phyloP scores from a whole-genome alignment of 495 filamentous ascomycete genomes.

The Aspergillus bridgeri region DNA sequence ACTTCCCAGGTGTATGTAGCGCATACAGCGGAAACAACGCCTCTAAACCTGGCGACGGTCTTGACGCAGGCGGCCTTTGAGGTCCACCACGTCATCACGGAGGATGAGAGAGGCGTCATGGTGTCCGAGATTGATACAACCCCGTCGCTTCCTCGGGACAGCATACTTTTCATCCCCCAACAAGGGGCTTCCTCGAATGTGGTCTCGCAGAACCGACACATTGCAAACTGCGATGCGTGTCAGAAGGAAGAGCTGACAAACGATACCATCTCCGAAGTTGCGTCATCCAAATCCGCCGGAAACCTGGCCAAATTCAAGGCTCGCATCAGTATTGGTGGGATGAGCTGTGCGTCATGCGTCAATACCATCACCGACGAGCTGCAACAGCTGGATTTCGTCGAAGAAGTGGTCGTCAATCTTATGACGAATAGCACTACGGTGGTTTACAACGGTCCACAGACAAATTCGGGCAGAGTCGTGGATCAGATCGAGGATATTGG shows the following conservation, averaged over 20 bases:
- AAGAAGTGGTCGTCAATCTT: conserved; percentile 54
- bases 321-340: conserved; percentile 54
- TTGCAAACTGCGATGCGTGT: conserved; percentile 51
- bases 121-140: conserved; percentile 35
- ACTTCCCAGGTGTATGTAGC: conserved; percentile 43
- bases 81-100: conserved; percentile 44
- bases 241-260: conserved; percentile 22
- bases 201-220: conserved; percentile 25
- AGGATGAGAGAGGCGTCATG: conserved; percentile 25
- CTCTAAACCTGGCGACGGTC: conserved; percentile 34
- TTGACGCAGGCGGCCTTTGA: conserved; percentile 51
- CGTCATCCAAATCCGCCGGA: neutral
- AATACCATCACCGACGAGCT: conserved; percentile 51
- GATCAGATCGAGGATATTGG: conserved; percentile 53
- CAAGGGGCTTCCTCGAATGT: conserved; percentile 18
- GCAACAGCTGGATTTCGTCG: conserved; percentile 47
- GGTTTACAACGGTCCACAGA: conserved; percentile 38
- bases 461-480: conserved; percentile 41
- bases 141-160: conserved; percentile 29
- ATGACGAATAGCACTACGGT: conserved; percentile 57
- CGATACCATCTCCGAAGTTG: neutral
- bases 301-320: conserved; percentile 35
- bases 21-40: conserved; percentile 28
- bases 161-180: conserved; percentile 22
- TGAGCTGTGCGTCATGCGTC: conserved; percentile 65